These are phyloP conservation scores for Schwanniomyces sp. DNA, from an alignment of 805 yeast species.

Conservation along the genomic window DNA sequence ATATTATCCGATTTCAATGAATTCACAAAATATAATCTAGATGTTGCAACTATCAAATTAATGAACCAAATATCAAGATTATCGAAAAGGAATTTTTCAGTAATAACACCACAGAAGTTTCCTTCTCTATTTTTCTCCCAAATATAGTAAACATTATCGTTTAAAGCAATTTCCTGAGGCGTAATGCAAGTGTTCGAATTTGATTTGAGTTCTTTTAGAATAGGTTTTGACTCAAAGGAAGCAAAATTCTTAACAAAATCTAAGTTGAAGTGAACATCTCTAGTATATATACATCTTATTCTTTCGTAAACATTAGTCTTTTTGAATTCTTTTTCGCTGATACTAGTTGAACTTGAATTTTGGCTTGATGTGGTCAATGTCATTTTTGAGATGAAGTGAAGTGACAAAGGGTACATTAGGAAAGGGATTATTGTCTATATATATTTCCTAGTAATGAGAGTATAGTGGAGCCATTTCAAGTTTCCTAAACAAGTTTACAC, in stretches of 20 bases:
- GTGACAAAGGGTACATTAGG: too few species aligned
- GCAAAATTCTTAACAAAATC: background rate
- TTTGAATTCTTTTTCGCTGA: background rate
- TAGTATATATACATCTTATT: slow-evolving; percentile 25
- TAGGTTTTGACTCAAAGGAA: background rate
- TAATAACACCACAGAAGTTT: slow-evolving; percentile 25
- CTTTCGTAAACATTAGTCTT: slow-evolving; percentile 24
- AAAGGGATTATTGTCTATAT: background rate
- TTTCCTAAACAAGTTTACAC: background rate
- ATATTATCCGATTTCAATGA: background rate
- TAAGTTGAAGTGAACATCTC: slow-evolving; percentile 11
- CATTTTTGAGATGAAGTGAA: background rate
- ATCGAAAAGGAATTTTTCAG: slow-evolving; percentile 19
- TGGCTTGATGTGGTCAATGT: background rate
- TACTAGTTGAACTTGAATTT: background rate
- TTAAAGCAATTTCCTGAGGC: background rate
- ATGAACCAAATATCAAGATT: slow-evolving; percentile 35
- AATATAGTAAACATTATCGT: slow-evolving; percentile 7
- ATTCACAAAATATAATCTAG: slow-evolving; percentile 12
- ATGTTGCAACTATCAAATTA: slow-evolving; percentile 20
- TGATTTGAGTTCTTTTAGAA: background rate
- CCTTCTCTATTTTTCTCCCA: slow-evolving; percentile 20
- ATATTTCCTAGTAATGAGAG: background rate
- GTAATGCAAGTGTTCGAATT: background rate
- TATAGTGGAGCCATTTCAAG: background rate